Percentiles rank a stretch among this genome's conserved stretches.
These are phyloP conservation scores for Warburgia ugandensis DNA, from an alignment of 164 flowering plant genomes.

Conservation along the genomic window DNA sequence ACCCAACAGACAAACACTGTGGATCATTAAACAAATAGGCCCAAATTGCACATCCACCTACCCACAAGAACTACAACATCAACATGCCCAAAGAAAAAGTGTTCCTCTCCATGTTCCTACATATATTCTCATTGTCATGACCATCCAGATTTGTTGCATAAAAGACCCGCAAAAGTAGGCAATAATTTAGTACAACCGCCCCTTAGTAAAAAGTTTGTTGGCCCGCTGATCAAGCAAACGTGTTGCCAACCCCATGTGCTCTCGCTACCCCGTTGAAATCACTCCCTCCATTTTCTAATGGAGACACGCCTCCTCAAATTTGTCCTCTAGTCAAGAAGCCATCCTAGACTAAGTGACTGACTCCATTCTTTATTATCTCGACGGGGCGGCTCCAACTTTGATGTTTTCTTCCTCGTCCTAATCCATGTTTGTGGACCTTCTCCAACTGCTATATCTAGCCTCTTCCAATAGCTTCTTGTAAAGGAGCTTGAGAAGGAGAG, in stretches of 20 bases:
- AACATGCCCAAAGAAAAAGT: no score
- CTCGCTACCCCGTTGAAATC: constrained; percentile 9
- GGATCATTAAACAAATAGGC: no score
- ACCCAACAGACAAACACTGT: no score
- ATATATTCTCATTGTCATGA: no score
- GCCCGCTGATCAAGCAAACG: constrained; percentile 38
- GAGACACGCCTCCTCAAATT: constrained; percentile 7
- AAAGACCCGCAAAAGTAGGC: no score
- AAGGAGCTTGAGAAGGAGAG: neutral
- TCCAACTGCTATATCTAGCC: constrained; percentile 20
- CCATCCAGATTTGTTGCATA: no score
- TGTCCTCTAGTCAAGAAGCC: neutral
- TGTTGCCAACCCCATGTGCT: constrained; percentile 48
- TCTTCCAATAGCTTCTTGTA: neutral
- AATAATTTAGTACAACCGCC: no score
- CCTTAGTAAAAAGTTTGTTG: no score
- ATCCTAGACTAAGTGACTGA: neutral
- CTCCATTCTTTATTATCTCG: neutral
- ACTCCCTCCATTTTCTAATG: neutral
- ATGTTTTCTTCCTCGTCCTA: constrained; percentile 14
- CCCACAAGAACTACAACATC: no score
- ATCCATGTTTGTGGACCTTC: constrained; percentile 1
- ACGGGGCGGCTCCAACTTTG: constrained; percentile 12
- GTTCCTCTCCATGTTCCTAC: no score
- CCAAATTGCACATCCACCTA: no score